Conservation (phyloP, 2,329 filamentous ascomycete species). For the Ceratocystis harringtonii region DNA sequence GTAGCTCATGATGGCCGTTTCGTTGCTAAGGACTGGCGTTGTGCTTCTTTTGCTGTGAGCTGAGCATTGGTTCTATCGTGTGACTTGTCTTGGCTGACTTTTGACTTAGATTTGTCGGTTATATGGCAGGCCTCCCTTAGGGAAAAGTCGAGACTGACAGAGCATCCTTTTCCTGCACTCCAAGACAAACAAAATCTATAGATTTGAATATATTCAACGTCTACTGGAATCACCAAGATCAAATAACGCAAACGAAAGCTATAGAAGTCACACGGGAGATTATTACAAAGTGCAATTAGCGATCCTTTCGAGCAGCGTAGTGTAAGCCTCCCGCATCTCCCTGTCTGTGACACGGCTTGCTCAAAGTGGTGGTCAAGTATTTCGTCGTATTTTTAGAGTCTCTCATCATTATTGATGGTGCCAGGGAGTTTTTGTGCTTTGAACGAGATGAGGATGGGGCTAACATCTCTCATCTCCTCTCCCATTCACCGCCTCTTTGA, state of each 20-base stretch:
- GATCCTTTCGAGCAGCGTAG: too few relatives aligned
- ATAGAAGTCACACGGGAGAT: too few relatives aligned
- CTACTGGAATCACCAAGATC: too few relatives aligned
- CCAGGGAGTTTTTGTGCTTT: neutral
- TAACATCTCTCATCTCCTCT: neutral
- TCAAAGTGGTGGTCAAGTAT: neutral
- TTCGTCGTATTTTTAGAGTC: neutral
- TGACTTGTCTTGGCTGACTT: neutral
- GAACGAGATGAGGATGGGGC: slow-evolving; percentile 4
- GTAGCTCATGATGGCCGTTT: neutral
- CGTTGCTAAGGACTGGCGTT: neutral
- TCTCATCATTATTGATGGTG: neutral
- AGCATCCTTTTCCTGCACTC: neutral
- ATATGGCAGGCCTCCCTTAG: neutral
- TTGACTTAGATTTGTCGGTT: neutral
- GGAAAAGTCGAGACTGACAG: neutral
- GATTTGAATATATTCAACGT: too few relatives aligned
- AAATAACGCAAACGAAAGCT: too few relatives aligned
- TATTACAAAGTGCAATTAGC: too few relatives aligned
- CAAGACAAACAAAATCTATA: too few relatives aligned
- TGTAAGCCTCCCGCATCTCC: too few relatives aligned
- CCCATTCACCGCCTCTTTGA: slow-evolving; percentile 3
- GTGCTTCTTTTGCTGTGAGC: neutral
- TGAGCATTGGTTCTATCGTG: neutral
- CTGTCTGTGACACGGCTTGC: neutral